Conservation (phyloP, 192 early-diverging fungal genomes). For the Radiomyces spectabilis region DNA sequence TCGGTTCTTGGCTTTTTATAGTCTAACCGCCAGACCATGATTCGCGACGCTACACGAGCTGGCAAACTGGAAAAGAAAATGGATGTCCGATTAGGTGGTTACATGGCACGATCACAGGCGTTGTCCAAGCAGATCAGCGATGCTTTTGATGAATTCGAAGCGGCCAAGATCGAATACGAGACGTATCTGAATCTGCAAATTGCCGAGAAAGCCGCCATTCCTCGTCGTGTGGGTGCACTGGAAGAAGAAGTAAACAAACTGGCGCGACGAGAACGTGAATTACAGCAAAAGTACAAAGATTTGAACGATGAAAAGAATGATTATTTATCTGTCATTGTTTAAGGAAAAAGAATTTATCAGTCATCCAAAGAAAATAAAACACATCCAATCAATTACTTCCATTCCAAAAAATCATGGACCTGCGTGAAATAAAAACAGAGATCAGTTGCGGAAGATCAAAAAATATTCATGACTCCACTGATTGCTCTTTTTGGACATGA, state of each 20-base stretch:
- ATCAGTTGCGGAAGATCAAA: too few species aligned
- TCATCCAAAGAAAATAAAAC: not conserved
- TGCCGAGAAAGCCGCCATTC: constrained; percentile 52
- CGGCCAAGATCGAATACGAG: constrained; percentile 46
- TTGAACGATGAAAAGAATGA: constrained; percentile 40
- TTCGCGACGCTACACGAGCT: constrained; percentile 62
- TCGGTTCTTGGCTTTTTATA: constrained; percentile 26
- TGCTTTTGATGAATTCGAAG: constrained; percentile 51
- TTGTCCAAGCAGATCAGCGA: constrained; percentile 53
- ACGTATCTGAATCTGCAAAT: constrained; percentile 54
- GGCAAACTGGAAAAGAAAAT: constrained; percentile 85
- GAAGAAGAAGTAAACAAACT: constrained; percentile 45
- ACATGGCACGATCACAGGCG: constrained; percentile 60
- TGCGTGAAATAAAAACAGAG: not conserved
- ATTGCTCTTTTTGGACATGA: too few species aligned
- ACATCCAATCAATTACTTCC: not conserved
- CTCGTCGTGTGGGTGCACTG: constrained; percentile 45
- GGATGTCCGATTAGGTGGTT: constrained; percentile 73
- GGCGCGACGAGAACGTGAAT: constrained; percentile 39
- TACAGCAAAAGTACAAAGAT: constrained; percentile 63
- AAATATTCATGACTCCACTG: too few species aligned
- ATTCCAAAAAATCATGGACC: too few species aligned
- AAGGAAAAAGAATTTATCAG: not conserved
- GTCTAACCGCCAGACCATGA: constrained; percentile 61
- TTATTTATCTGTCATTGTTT: not conserved